Evolutionary conservation across 495 filamentous ascomycete species (phyloP).

Genomic region (Penicillium fimorum): DNA sequence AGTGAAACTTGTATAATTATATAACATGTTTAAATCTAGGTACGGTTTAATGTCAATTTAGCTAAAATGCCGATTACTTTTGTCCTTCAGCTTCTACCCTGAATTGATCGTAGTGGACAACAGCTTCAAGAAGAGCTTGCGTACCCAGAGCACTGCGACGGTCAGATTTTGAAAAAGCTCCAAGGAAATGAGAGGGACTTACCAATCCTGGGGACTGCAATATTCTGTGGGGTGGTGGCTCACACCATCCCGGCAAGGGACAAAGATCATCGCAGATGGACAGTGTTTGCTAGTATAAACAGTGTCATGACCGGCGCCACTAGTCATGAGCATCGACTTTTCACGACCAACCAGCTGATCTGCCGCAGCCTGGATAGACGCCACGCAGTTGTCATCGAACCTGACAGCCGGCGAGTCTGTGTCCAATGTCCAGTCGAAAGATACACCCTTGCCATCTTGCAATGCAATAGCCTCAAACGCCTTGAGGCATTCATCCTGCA

Average conservation of each 20-base stretch:
- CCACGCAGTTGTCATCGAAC: slow-evolving; percentile 64
- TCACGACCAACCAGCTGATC: slow-evolving; percentile 42
- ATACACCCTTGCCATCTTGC: slow-evolving; percentile 48
- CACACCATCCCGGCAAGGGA: slow-evolving; percentile 58
- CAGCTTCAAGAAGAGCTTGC: slow-evolving; percentile 36
- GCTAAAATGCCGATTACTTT: background rate
- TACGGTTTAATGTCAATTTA: background rate
- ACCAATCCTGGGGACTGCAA: slow-evolving; percentile 55
- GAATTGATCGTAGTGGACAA: slow-evolving; percentile 36
- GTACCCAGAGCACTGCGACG: slow-evolving; percentile 33
- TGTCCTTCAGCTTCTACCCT: background rate
- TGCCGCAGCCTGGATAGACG: slow-evolving; percentile 56
- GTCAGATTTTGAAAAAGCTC: slow-evolving; percentile 4
- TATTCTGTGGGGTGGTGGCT: slow-evolving; percentile 63
- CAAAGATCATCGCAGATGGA: slow-evolving; percentile 64
- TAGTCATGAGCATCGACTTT: slow-evolving; percentile 44
- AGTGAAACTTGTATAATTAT: background rate
- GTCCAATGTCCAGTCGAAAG: slow-evolving; percentile 51
- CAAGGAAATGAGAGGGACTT: slow-evolving; percentile 11
- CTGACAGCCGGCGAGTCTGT: slow-evolving; percentile 59
- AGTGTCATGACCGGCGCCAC: slow-evolving; percentile 60
- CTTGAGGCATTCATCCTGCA: slow-evolving; percentile 46
- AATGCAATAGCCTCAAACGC: slow-evolving; percentile 52
- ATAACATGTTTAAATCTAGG: background rate
- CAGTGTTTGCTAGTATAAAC: slow-evolving; percentile 55